phyloP scores from a whole-genome alignment of 306 rosid genomes.

The Dryas alaskensis region DNA sequence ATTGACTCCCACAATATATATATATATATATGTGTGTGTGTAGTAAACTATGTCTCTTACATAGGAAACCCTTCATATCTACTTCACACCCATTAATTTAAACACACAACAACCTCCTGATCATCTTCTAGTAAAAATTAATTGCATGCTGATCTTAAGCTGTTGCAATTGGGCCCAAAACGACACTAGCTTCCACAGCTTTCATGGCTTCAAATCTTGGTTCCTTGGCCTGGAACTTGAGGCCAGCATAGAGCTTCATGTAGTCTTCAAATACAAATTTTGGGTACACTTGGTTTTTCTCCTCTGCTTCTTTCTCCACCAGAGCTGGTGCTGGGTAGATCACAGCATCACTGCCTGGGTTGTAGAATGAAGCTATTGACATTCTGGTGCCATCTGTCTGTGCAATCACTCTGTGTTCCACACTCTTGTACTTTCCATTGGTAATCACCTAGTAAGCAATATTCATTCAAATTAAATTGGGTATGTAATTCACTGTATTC shows the following conservation, averaged over 20 bases:
- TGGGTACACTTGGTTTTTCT: conserved; percentile 70
- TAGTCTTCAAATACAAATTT: conserved; percentile 86
- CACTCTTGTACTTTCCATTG: conserved; percentile 90
- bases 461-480: not conserved
- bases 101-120: not conserved
- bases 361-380: conserved; percentile 94
- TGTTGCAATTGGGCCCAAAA: conserved; percentile 58
- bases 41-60: not conserved
- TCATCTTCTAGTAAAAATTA: not conserved
- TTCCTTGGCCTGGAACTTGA: conserved; percentile 80
- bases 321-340: conserved; percentile 74
- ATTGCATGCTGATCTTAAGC: conserved; percentile 30
- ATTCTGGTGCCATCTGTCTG: conserved; percentile 72
- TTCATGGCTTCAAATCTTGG: conserved; percentile 89
- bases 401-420: conserved; percentile 80
- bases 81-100: conserved; percentile 1
- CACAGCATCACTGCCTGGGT: conserved; percentile 85
- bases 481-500: not conserved
- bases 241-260: conserved; percentile 70
- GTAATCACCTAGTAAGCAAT: conserved; percentile 55
- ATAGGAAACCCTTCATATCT: not conserved
- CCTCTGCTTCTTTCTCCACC: conserved; percentile 59
- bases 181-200: conserved; percentile 38
- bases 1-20: conserved; percentile 6
- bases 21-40: no score